Conservation (phyloP, 2,329 filamentous ascomycete species). For the Thyridium curvatum region DNA sequence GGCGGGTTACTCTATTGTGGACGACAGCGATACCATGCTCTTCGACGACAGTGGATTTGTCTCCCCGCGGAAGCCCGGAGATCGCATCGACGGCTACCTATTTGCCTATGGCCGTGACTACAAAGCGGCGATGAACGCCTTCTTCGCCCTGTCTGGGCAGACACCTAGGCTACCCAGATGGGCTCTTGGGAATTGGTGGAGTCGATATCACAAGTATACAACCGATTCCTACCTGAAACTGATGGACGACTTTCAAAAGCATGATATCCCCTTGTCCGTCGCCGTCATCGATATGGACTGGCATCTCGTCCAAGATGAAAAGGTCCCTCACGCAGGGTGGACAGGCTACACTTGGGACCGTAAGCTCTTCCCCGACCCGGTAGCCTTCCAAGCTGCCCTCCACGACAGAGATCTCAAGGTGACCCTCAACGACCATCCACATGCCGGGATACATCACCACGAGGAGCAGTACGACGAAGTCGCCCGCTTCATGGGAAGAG, state of each 20-base stretch:
- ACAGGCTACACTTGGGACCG: constrained; percentile 59
- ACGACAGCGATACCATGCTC: constrained; percentile 37
- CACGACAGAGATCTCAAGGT: constrained; percentile 45
- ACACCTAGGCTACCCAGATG: constrained; percentile 26
- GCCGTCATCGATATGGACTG: constrained; percentile 62
- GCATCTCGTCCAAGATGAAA: constrained; percentile 44
- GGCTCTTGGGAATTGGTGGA: constrained; percentile 63
- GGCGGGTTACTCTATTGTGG: constrained; percentile 43
- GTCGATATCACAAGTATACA: constrained; percentile 52
- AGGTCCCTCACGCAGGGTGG: constrained; percentile 41
- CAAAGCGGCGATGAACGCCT: constrained; percentile 18
- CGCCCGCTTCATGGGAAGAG: constrained; percentile 42
- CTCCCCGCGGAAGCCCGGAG: constrained; percentile 9
- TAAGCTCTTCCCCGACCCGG: constrained; percentile 49
- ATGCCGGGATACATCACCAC: constrained; percentile 47
- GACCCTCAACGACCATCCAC: constrained; percentile 56
- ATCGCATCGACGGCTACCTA: constrained; percentile 15
- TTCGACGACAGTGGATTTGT: constrained; percentile 16
- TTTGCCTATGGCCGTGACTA: constrained; percentile 15
- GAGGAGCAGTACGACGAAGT: constrained; percentile 52
- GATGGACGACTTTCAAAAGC: constrained; percentile 46
- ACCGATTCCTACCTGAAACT: constrained; percentile 49
- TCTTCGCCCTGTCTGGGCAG: constrained; percentile 25
- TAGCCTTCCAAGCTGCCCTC: constrained; percentile 41
- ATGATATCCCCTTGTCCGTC: constrained; percentile 49